Evolutionary conservation across 163 green algal genomes (phyloP), one percentile per base, ranked within the genome.

Genomic region (Volvox carteri): DNA sequence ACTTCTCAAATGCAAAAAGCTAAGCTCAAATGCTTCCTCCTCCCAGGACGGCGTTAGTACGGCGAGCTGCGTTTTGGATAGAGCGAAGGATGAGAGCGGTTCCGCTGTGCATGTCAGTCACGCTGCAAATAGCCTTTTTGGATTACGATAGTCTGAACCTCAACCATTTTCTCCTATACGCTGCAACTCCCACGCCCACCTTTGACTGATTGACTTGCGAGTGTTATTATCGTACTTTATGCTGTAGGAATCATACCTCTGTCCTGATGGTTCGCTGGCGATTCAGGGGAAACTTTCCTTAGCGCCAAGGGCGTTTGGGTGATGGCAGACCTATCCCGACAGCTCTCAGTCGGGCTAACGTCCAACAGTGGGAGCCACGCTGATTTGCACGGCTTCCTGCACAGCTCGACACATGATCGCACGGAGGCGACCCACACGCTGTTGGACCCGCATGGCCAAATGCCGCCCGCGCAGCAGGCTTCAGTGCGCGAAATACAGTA

Each of bases 121-220:
- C n/a, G n/a, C n/a, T n/a, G n/a, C n/a, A n/a, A n/a, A n/a, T n/a
- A n/a, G n/a, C n/a, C n/a, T n/a, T n/a, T n/a, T n/a, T n/a, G n/a
- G n/a, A n/a, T n/a, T n/a, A n/a, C n/a, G n/a, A n/a, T n/a, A n/a
- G n/a, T n/a, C n/a, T n/a, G n/a, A n/a, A n/a, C n/a, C n/a, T n/a
- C n/a, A n/a, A n/a, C n/a, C n/a, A n/a, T n/a, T n/a, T n/a, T n/a
- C n/a, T 12, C 28, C 54, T 23, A 23, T 65, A 25, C 28, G 19
- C 54, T 65, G 60, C 60, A 72, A 37, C 60, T 7, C 60, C 60
- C 3, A 39, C 70, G 70, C 70, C 70, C 70, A 35, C 70, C 70
- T 78, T 78, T 78, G 70, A 78, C 70, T 37, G 30, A 21, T 78
- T 78, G 70, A 78, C 70, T 75, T 48, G 33, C 35, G 30, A 7